phyloP scores from a whole-genome alignment of 768 basidiomycete species.

The Peribolospora kevripleyi region DNA sequence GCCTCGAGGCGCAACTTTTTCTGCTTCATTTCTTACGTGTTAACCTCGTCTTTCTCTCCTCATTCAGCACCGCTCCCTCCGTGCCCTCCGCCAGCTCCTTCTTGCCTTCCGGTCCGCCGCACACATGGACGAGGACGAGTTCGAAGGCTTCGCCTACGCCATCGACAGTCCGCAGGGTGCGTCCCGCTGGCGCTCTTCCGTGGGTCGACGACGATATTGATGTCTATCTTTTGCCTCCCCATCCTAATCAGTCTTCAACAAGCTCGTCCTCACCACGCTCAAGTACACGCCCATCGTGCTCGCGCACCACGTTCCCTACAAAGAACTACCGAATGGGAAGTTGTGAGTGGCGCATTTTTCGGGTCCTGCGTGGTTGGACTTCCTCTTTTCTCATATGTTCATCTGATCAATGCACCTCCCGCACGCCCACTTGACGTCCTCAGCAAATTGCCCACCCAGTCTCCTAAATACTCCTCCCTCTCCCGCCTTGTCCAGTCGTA shows the following conservation, averaged over 20 bases:
- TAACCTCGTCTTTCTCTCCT: not conserved
- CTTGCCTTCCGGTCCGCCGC: conserved; percentile 79
- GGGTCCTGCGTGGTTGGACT: not conserved
- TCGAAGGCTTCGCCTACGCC: conserved; percentile 30
- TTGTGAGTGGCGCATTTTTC: conserved; percentile 35
- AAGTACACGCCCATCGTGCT: conserved; percentile 77
- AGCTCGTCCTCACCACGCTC: conserved; percentile 62
- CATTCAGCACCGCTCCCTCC: conserved; percentile 53
- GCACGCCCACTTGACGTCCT: conserved; percentile 1
- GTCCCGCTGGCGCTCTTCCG: conserved; percentile 8
- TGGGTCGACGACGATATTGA: not conserved
- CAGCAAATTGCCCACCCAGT: conserved; percentile 66
- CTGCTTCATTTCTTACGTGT: not conserved
- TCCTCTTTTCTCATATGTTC: not conserved
- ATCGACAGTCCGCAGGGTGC: conserved; percentile 58
- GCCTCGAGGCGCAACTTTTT: no score
- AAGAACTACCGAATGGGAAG: conserved; percentile 54
- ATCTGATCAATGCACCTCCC: not conserved
- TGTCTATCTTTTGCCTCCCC: not conserved
- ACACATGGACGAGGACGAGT: conserved; percentile 59
- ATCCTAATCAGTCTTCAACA: conserved; percentile 53
- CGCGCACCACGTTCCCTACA: conserved; percentile 66
- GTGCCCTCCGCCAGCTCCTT: conserved; percentile 55
- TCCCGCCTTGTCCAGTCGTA: conserved; percentile 73
- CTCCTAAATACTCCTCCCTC: conserved; percentile 52